phyloP scores from a whole-genome alignment of 768 basidiomycete genomes.

The Pisolithus orientalis region DNA sequence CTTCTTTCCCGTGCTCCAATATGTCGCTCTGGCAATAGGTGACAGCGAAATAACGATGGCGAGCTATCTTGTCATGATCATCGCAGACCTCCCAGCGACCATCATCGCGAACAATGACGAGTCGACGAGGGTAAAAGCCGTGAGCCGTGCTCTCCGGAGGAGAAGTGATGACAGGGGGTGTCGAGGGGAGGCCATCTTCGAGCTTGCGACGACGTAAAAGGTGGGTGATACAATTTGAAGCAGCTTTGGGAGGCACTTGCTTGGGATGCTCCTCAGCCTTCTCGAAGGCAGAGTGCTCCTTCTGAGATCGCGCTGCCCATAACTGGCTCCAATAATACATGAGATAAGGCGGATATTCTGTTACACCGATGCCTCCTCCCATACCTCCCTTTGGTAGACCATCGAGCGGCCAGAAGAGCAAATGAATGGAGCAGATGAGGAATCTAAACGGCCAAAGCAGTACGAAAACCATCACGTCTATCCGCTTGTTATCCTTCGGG shows the following conservation, averaged over 20 bases:
- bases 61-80: conserved; percentile 2
- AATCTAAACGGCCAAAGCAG: conserved; percentile 7
- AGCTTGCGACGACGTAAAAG: too few species aligned
- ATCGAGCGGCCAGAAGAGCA: conserved; percentile 7
- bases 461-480: not conserved
- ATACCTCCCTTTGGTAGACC: not conserved
- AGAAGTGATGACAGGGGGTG: too few species aligned
- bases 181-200: too few species aligned
- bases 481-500: not conserved
- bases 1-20: not conserved
- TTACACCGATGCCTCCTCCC: not conserved
- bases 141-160: too few species aligned
- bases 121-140: conserved; percentile 8
- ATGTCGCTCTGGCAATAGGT: conserved; percentile 10
- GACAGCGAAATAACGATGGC: conserved; percentile 9
- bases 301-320: conserved; percentile 17
- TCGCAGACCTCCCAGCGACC: conserved; percentile 3
- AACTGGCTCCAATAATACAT: conserved; percentile 11
- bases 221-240: conserved; percentile 2
- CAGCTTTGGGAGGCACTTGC: not conserved
- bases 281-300: conserved; percentile 8
- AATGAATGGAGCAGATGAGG: conserved; percentile 2
- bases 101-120: conserved; percentile 1
- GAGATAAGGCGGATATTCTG: conserved; percentile 3
- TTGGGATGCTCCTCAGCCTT: not conserved